phyloP scores from a whole-genome alignment of 2,329 filamentous ascomycete genomes.

The Cordyceps cicadae region DNA sequence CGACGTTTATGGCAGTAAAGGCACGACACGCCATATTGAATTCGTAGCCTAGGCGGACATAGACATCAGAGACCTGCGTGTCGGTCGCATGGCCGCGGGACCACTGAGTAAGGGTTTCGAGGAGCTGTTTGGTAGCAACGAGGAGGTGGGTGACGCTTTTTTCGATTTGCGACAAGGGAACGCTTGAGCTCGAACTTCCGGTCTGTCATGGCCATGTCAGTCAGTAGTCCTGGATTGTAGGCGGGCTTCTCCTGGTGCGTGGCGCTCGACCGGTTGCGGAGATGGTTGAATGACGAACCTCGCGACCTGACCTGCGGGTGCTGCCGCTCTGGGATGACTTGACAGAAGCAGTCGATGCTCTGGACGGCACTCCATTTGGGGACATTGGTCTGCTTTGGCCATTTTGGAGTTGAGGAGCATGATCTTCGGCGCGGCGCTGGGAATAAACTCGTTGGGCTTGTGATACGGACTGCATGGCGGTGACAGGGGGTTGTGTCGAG shows the following conservation, averaged over 20 bases:
- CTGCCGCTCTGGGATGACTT: slow-evolving; percentile 9
- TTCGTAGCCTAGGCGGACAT: slow-evolving; percentile 93
- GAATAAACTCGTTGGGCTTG: slow-evolving; percentile 8
- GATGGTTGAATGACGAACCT: neutral
- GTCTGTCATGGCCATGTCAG: slow-evolving; percentile 25
- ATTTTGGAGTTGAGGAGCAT: neutral
- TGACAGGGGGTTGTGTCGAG: neutral
- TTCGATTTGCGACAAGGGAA: slow-evolving; percentile 87
- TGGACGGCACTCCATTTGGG: slow-evolving; percentile 5
- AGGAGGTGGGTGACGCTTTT: slow-evolving; percentile 97
- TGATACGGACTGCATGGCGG: slow-evolving; percentile 1
- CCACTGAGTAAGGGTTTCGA: slow-evolving; percentile 97
- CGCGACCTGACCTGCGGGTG: slow-evolving; percentile 7
- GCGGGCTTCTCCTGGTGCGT: neutral
- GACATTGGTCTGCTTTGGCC: slow-evolving; percentile 6
- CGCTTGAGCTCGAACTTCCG: slow-evolving; percentile 51
- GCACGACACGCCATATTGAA: slow-evolving; percentile 98
- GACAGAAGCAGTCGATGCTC: slow-evolving; percentile 7
- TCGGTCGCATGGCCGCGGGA: slow-evolving; percentile 87
- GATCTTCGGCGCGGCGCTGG: slow-evolving; percentile 4
- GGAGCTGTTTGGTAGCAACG: slow-evolving; percentile 92
- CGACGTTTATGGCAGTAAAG: slow-evolving; percentile 93
- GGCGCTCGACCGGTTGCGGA: neutral
- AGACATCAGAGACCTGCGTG: slow-evolving; percentile 94
- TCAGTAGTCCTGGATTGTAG: slow-evolving; percentile 3